Conservation (phyloP, 1,284 basidiomycete species). For the Ustilago nuda region DNA sequence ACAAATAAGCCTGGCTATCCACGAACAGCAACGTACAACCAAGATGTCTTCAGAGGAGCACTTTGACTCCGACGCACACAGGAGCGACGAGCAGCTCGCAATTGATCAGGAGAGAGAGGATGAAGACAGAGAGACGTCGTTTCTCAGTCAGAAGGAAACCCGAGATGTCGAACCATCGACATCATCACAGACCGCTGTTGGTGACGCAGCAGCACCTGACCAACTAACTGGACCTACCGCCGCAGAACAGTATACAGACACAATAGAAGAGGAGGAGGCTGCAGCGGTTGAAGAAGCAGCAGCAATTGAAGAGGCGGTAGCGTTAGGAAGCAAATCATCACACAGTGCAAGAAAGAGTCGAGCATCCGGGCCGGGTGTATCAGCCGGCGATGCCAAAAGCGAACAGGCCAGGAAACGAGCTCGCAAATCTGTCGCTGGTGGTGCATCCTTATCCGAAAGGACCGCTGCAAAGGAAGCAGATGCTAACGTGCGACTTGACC, state of each 20-base stretch:
- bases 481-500: conserved; percentile 47
- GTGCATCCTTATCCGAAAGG: background rate
- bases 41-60: conserved; percentile 43
- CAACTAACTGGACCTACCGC: background rate
- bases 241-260: background rate
- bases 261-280: conserved; percentile 12
- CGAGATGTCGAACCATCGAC: conserved; percentile 9
- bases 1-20: background rate
- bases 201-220: background rate
- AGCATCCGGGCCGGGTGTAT: conserved; percentile 8
- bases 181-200: background rate
- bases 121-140: conserved; percentile 45
- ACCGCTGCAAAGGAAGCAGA: conserved; percentile 3
- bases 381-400: background rate
- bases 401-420: conserved; percentile 24
- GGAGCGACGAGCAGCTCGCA: conserved; percentile 38
- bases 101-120: conserved; percentile 40
- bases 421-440: conserved; percentile 15
- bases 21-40: background rate
- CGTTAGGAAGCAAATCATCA: conserved; percentile 12
- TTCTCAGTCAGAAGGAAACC: conserved; percentile 21
- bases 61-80: conserved; percentile 19
- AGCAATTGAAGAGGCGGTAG: conserved; percentile 2
- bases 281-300: background rate
- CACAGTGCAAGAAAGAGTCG: conserved; percentile 20